Evolutionary conservation across 768 basidiomycete species (phyloP).

Genomic region (Termitomyces sp.): DNA sequence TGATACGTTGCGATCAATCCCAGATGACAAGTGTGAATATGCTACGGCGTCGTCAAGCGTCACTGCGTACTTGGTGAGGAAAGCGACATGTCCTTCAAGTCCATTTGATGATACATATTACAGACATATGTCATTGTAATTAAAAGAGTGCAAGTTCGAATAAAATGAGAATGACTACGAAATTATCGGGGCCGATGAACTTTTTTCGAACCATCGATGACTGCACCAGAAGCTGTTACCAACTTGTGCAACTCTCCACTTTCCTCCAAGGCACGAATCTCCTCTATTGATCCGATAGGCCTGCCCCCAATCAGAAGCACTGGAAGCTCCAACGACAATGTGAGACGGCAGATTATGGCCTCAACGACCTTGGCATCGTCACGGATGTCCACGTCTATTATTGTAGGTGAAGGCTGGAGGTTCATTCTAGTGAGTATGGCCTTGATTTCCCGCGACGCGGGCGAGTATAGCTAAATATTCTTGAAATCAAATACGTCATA

Average conservation of each 20-base stretch:
- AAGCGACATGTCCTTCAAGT: not conserved
- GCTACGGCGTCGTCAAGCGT: not conserved
- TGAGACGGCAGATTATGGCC: slow-evolving; percentile 60
- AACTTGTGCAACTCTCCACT: slow-evolving; percentile 47
- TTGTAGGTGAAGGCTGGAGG: slow-evolving; percentile 55
- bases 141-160: not conserved
- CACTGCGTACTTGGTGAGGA: not conserved
- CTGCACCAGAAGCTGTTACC: slow-evolving; percentile 52
- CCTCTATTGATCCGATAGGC: slow-evolving; percentile 43
- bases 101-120: not conserved
- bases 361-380: slow-evolving; percentile 61
- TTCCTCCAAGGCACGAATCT: slow-evolving; percentile 45
- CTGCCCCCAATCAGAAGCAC: slow-evolving; percentile 66
- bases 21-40: no score
- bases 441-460: slow-evolving; percentile 64
- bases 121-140: not conserved
- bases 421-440: slow-evolving; percentile 47
- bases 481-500: not conserved
- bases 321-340: slow-evolving; percentile 48
- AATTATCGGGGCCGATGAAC: slow-evolving; percentile 35
- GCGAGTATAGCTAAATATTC: slow-evolving; percentile 50
- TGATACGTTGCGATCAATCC: no score
- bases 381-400: slow-evolving; percentile 70
- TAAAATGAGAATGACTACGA: not conserved
- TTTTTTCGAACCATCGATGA: slow-evolving; percentile 47